Evolutionary conservation across 306 rosid species (phyloP), one percentile per base, ranked within the genome.

Genomic region (Medicago arabica): DNA sequence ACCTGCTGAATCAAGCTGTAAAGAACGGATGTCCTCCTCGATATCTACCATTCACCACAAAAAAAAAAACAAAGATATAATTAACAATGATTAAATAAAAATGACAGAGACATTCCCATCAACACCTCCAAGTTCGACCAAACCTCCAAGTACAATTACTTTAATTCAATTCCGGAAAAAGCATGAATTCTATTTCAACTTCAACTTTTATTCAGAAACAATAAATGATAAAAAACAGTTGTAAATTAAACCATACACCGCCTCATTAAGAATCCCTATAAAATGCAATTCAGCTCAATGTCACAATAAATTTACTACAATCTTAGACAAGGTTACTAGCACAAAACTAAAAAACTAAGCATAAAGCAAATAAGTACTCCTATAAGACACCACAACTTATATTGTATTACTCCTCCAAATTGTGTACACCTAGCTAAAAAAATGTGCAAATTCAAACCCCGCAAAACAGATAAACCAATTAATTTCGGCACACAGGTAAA

Each of bases 1-100:
- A 93, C 96, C 98, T 85, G 91, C 85, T 3, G 87, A 83, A 13
- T 93, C 98, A 17, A 93, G 96, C 87, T 93, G 95, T 69, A 93
- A 84, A 53, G 93, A 83, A 54, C 96, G 95, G 83, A 93, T 90
- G 50, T 93, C 96, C 85, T 89, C 96, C 82, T 89, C 96, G 41
- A 93, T 86, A 86, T 90, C 98, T 89, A 83, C 9, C 78, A 87
- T 82, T 71, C 46, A 59, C 55, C 72, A 67, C 25, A 14, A 43
- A 43, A 6, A 43, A 40, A 17, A 66, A 0, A 78, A 18, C 34
- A 46, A 55, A 34, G 38, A 34, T 34, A 5, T 34, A 34, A 34
- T 34, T 34, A 6, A 5, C 38, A 34, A 34, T 34, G 0, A 34
- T 34, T 34, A 41, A 79, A 78, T 21, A 23, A 38, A 43, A 59